Conservation (phyloP, 768 basidiomycete genomes). For the Leccinum truebloodii region DNA sequence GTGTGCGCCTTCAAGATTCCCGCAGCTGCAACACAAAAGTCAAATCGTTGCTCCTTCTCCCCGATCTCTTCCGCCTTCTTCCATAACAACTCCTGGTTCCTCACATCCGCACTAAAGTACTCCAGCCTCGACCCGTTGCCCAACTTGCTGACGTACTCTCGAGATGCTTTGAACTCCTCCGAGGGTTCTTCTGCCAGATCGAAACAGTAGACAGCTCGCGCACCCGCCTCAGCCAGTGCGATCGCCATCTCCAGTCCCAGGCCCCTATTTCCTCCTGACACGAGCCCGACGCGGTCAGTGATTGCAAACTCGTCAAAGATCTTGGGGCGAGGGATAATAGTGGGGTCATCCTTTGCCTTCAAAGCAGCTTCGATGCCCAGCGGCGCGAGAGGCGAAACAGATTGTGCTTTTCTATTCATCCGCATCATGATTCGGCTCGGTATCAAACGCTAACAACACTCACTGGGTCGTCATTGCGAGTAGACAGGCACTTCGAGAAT, state of each 20-base stretch:
- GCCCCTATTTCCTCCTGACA: conserved; percentile 66
- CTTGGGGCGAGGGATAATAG: conserved; percentile 42
- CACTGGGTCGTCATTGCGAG: conserved; percentile 15
- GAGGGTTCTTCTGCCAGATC: conserved; percentile 60
- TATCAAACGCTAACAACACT: background rate
- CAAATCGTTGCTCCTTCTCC: conserved; percentile 67
- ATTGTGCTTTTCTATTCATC: conserved; percentile 33
- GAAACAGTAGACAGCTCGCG: conserved; percentile 66
- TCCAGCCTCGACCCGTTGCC: conserved; percentile 48
- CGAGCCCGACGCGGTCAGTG: conserved; percentile 56
- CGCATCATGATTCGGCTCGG: background rate
- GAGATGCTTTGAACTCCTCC: conserved; percentile 55
- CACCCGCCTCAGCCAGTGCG: conserved; percentile 71
- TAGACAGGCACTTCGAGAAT: background rate
- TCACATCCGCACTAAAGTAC: conserved; percentile 67
- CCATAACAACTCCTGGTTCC: conserved; percentile 63
- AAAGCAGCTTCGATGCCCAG: conserved; percentile 65
- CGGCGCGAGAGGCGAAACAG: conserved; percentile 56
- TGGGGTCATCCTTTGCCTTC: conserved; percentile 39
- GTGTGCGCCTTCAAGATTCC: conserved; percentile 63
- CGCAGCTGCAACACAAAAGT: conserved; percentile 77
- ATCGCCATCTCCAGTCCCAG: conserved; percentile 84
- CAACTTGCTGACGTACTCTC: conserved; percentile 50
- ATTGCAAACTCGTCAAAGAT: conserved; percentile 63
- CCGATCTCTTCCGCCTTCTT: conserved; percentile 58